Base-by-base conservation (phyloP, 2,329 filamentous ascomycete genomes). In the Penicillium sp. region DNA sequence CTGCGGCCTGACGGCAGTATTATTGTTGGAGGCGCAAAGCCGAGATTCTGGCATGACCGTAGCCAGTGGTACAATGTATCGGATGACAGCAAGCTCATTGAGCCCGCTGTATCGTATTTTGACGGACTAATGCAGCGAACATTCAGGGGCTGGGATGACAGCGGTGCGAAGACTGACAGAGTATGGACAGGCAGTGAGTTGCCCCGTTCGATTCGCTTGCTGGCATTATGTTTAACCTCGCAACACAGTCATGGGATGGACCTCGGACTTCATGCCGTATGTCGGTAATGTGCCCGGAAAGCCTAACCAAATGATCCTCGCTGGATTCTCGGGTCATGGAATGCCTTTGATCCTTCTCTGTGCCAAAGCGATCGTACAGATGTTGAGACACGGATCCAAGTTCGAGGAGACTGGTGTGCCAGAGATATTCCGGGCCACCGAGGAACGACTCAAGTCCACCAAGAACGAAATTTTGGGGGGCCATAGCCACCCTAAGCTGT, bases 311-410 rank as follows among this genome's bases (percentile, higher is more conserved):
- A 90, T 84, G 80, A 77, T 88, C 2, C 79, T 81, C 26, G 85
- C 84, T 3, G 83, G 86, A 2, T 90, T 90, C 66, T 88, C 89
- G 67, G 88, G 88, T 0, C 86, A 90, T 71, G 87, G 88, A 0
- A 90, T 90, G 88, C 87, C 87, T 8, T 38, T 56, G 46, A 53
- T 60, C 21, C 48, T 60, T 19, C 53, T 60, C 1, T 49, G 49
- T 1, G 56, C 61, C 3, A 60, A 63, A 38, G 61, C 48, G 15
- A 29, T 63, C 3, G 61, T 56, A n/a, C 13, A 55, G 52, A 48
- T 50, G 47, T 52, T 60, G 15, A 3, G 52, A 9, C 30, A 21
- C 1, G 49, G 23, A 13, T 38, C 29, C n/a, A 29, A 30, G 7
- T 62, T 52, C 35, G 38, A 46, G 17, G 38, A 58, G 35, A 62